Base-by-base conservation (phyloP, 2,329 filamentous ascomycete genomes). In the Nemania sp. region DNA sequence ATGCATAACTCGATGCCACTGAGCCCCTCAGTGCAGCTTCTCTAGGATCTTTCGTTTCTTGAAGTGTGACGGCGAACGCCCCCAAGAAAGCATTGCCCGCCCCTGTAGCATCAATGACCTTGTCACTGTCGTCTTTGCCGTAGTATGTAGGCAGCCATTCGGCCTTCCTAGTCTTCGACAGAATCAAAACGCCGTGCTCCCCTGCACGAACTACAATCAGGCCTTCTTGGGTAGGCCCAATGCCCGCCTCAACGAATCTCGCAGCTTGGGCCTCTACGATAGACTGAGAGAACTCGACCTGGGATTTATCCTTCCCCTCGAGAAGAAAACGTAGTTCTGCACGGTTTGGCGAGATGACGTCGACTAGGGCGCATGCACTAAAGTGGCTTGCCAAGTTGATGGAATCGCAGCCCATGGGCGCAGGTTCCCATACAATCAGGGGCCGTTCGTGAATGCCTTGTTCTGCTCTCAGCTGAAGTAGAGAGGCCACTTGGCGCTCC, bases 81-180 rank as follows among this genome's bases (percentile, higher is more conserved):
- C 55, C 55, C 5, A 57, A 17, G 17, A 57, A 57, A 11, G 54
- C 5, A 15, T 54, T 57, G 11, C 51, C 54, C 5, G 54, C 54
- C 2, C 54, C 54, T 1, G 54, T 54, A 7, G 51, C 26, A 15
- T 54, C 54, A 1, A 54, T 20, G 6, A 57, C 42, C 12, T 51
- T 19, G 0, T 36, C 19, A n/a, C n/a, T n/a, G 1, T 24, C 15
- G 7, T n/a, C 31, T n/a, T 54, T 39, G 5, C 23, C 23, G 17
- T 57, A 48, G 22, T 54, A 57, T 6, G 51, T 33, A 3, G 54
- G 54, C 23, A 51, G 30, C 54, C 51, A 57, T 30, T 54, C 26
- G 6, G 51, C 12, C 6, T 14, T 11, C 3, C 9, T 24, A 1
- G 19, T 17, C 2, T n/a, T 43, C 7, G 46, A 48, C 9, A 45